Conservation (phyloP, 805 yeast genomes). For the Phaffomyces antillensis region DNA sequence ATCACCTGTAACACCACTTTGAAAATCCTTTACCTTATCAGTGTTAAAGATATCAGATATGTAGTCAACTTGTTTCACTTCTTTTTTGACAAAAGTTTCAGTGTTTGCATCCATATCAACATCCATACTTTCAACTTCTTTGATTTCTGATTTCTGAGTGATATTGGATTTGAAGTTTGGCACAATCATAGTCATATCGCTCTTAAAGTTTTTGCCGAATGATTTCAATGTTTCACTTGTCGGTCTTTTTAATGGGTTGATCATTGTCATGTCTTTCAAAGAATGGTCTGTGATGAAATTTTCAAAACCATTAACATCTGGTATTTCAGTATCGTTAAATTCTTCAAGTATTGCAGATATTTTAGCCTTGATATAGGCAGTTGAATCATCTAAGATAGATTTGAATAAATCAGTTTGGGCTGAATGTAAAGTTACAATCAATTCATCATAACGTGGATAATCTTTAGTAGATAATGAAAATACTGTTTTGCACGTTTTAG, state of each 20-base stretch:
- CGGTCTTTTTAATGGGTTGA: slow-evolving; percentile 16
- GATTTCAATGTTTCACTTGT: slow-evolving; percentile 13
- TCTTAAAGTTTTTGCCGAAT: slow-evolving; percentile 8
- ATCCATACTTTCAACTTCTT: slow-evolving; percentile 5
- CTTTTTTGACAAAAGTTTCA: slow-evolving; percentile 9
- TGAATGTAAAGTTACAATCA: slow-evolving; percentile 12
- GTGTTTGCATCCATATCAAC: slow-evolving; percentile 6
- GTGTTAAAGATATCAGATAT: not conserved
- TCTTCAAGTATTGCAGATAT: slow-evolving; percentile 19
- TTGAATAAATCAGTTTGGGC: slow-evolving; percentile 7
- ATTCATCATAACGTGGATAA: slow-evolving; percentile 21
- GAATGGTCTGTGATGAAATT: slow-evolving; percentile 12
- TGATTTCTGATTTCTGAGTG: not conserved
- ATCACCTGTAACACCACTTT: too few species aligned
- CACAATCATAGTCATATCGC: slow-evolving; percentile 33
- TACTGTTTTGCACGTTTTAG: slow-evolving; percentile 8
- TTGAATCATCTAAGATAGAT: slow-evolving; percentile 2
- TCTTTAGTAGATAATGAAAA: slow-evolving; percentile 23
- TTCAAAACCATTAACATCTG: slow-evolving; percentile 4
- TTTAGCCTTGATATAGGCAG: slow-evolving; percentile 16
- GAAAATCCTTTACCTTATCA: too few species aligned
- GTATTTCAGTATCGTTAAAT: slow-evolving; percentile 16
- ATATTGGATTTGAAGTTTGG: slow-evolving; percentile 17
- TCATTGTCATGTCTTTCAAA: slow-evolving; percentile 25
- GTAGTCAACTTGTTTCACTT: slow-evolving; percentile 1